Conservation (phyloP, 2,329 filamentous ascomycete species). For the Aureobasidium melanogenum region DNA sequence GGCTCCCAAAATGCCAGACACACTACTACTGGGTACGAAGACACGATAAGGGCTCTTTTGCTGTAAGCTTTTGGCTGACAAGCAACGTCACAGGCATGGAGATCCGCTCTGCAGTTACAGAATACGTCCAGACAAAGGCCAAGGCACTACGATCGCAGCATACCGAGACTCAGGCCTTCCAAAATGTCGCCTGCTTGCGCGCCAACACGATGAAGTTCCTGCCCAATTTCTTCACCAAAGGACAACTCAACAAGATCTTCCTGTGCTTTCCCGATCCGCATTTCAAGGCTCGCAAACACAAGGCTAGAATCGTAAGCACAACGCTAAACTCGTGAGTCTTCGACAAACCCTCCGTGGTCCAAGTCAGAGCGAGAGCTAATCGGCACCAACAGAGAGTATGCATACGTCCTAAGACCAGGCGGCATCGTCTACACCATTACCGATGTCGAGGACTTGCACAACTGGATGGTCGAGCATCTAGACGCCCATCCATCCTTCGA, state of each 20-base stretch:
- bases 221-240: slow-evolving; percentile 87
- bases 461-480: slow-evolving; percentile 89
- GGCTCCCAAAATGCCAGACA: slow-evolving; percentile 70
- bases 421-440: slow-evolving; percentile 94
- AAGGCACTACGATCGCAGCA: slow-evolving; percentile 58
- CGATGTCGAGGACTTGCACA: slow-evolving; percentile 86
- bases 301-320: slow-evolving; percentile 84
- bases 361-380: background rate
- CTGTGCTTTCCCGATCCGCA: slow-evolving; percentile 98
- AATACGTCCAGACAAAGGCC: slow-evolving; percentile 84
- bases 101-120: slow-evolving; percentile 80
- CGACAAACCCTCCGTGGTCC: too few relatives aligned
- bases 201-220: slow-evolving; percentile 99
- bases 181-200: slow-evolving; percentile 82
- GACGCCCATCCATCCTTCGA: slow-evolving; percentile 70
- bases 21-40: slow-evolving; percentile 66
- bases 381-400: slow-evolving; percentile 56
- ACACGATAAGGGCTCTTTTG: too few relatives aligned
- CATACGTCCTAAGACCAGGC: slow-evolving; percentile 72
- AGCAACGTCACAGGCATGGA: slow-evolving; percentile 60
- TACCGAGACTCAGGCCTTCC: slow-evolving; percentile 41
- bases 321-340: slow-evolving; percentile 58
- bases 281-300: slow-evolving; percentile 96
- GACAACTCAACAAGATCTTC: slow-evolving; percentile 82
- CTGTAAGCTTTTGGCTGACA: background rate